phyloP scores from a whole-genome alignment of 129 eudicot genomes.

The Centaurea solstitialis region DNA sequence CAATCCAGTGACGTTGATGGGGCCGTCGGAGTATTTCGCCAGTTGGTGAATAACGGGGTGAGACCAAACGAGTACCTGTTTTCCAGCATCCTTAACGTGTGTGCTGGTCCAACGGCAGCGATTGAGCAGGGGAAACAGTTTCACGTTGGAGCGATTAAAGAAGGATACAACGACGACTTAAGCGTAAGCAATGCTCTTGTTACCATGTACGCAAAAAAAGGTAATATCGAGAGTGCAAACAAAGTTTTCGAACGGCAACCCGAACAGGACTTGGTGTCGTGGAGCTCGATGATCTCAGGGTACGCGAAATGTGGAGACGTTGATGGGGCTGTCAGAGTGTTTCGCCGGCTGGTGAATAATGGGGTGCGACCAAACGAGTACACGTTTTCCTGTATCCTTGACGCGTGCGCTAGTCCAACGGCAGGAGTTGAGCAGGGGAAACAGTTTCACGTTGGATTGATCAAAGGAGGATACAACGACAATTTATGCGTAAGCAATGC shows the following conservation, averaged over 20 bases:
- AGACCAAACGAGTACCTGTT: constrained; percentile 76
- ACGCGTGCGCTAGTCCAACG: constrained; percentile 64
- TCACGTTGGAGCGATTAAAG: constrained; percentile 66
- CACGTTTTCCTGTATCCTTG: constrained; percentile 72
- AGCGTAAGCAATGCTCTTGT: constrained; percentile 84
- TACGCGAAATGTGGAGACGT: constrained; percentile 68
- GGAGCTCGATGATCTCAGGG: constrained; percentile 93
- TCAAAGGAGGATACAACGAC: constrained; percentile 52
- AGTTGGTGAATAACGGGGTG: constrained; percentile 50
- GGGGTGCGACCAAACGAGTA: constrained; percentile 71
- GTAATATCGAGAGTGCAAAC: constrained; percentile 79
- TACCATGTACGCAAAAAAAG: constrained; percentile 87
- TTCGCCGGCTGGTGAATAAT: constrained; percentile 45
- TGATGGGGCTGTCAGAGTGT: constrained; percentile 53
- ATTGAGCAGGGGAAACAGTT: constrained; percentile 79
- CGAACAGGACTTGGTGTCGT: constrained; percentile 77
- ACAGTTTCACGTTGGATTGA: constrained; percentile 62
- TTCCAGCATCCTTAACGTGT: constrained; percentile 70
- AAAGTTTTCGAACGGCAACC: constrained; percentile 66
- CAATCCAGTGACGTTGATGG: constrained; percentile 60
- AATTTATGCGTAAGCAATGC: constrained; percentile 76
- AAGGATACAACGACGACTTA: constrained; percentile 46
- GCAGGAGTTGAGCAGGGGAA: constrained; percentile 88
- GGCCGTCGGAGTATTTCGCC: constrained; percentile 48
- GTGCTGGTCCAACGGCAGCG: constrained; percentile 67